Base-by-base conservation (phyloP, 106 monocot genomes). In the Chionographis japonica region DNA sequence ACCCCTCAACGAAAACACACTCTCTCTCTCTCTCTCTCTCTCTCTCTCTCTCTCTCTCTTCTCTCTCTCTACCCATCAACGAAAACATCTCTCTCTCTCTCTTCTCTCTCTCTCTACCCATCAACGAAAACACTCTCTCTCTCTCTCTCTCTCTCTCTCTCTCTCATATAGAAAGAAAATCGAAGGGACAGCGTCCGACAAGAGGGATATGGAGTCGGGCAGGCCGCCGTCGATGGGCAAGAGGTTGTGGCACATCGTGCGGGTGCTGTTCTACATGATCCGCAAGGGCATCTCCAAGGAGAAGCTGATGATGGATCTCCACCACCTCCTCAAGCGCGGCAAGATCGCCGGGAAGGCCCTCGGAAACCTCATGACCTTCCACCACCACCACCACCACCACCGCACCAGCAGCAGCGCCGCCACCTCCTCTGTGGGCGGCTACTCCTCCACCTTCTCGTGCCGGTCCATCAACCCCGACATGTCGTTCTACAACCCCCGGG, bases 261-360 rank as follows among this genome's bases (percentile, higher is more conserved):
- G 71, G 9, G 67, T 54, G 8, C 50, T 71, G 37, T 67, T 66
- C 71, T 62, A 71, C 67, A 83, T 78, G 65, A 12, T 78, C 16
- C 70, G 78, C 17, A 71, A 72, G 37, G 70, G 74, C n/a, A 5
- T 83, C 50, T 63, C 58, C 60, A 78, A 70, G 69, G 39, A 72
- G 4, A 78, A 79, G 61, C 56, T 74, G 39, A 70, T 66, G 66
- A 16, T 79, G 70, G 83, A 79, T 43, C 78, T 79, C 55, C 67
- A 79, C 43, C 70, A 75, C 41, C 75, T 79, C 52, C 68, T 75
- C 56, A 42, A 75, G 10, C 75, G 79, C 40, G 75, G 79, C 50
- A 84, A 79, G 59, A 53, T 72, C 63, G 84, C 75, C 18, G 75
- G 79, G 1, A 72, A 76, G 61, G 62, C 79, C 61, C 57, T 77